Base-by-base conservation (phyloP, 169 alveolate genomes). In the Plasmodium relictum region DNA sequence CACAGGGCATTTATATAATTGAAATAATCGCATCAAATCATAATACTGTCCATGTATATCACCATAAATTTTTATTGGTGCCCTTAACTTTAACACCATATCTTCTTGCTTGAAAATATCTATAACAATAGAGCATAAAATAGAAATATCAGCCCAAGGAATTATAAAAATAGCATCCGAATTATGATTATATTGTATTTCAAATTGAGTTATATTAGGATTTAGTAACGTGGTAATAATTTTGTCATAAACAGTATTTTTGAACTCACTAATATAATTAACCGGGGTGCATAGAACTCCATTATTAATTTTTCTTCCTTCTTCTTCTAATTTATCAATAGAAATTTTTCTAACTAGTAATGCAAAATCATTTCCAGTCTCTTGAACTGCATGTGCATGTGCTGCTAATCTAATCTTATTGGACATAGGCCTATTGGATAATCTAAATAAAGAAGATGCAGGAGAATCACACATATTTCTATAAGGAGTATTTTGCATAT, bases 41-140 rank as follows among this genome's bases (percentile, higher is more conserved):
- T 97, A 93, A 94, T 98, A 99, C 88, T 99, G 99, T 3, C 99
- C 99, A 93, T 98, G 99, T 80, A 98, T 98, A 92, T 99, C 99
- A 31, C 99, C 99, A 89, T 97, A 99, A 26, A 99, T 97, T 89
- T 98, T 98, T 37, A 98, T 96, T 6, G 99, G 99, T 6, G 99
- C 99, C 54, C 99, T 96, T 12, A 98, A 96, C 65, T 97, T 95
- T 61, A 99, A 93, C 39, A 99, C 99, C 98, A 98, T 99, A 31
- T 98, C 99, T 91, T 99, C 98, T 48, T 95, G 97, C 88, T 97
- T 96, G 9, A 98, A 93, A 6, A 96, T 93, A 41, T 95, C 92
- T 92, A 94, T 74, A 26, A 76, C 89, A 6, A 74, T 86, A 24
- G 93, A 92, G 63, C 97, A 95, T 56, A 95, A 74, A 22, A 92